These are phyloP conservation scores for Pythium aphanidermatum DNA, from an alignment of 352 stramenopile species.

Conservation along the genomic window DNA sequence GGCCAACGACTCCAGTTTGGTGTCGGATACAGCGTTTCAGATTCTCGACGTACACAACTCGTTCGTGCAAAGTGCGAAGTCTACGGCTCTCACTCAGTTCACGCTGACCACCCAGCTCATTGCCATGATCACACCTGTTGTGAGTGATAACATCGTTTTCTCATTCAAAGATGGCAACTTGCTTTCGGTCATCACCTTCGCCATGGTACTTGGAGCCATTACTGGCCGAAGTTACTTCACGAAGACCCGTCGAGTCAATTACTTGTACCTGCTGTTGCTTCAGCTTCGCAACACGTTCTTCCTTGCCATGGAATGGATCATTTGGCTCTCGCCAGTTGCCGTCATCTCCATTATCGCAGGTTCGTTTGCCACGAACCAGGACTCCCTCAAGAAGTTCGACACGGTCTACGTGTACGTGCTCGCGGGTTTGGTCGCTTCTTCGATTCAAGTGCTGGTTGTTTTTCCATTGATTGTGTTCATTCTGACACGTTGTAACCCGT, in stretches of 20 bases:
- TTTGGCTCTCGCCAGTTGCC: slow-evolving; percentile 61
- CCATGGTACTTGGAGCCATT: slow-evolving; percentile 57
- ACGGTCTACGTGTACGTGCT: slow-evolving; percentile 58
- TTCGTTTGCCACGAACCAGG: slow-evolving; percentile 45
- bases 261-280: slow-evolving; percentile 56
- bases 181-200: slow-evolving; percentile 62
- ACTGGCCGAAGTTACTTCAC: slow-evolving; percentile 54
- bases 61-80: slow-evolving; percentile 28
- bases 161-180: slow-evolving; percentile 43
- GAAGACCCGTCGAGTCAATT: slow-evolving; percentile 52
- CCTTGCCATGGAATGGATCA: slow-evolving; percentile 61
- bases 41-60: slow-evolving; percentile 43
- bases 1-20: too few relatives aligned
- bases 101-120: slow-evolving; percentile 58
- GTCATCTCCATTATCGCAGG: slow-evolving; percentile 64
- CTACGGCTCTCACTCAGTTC: slow-evolving; percentile 33
- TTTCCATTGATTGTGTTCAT: slow-evolving; percentile 63
- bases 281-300: slow-evolving; percentile 77
- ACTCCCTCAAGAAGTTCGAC: slow-evolving; percentile 25
- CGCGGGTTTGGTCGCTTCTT: slow-evolving; percentile 29
- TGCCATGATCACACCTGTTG: slow-evolving; percentile 44
- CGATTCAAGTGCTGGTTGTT: slow-evolving; percentile 48
- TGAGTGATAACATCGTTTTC: slow-evolving; percentile 59
- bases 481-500: slow-evolving; percentile 63
- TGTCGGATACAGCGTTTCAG: slow-evolving; percentile 37